Conservation (phyloP, 1,284 basidiomycete genomes). For the Crucibulum parvulum region DNA sequence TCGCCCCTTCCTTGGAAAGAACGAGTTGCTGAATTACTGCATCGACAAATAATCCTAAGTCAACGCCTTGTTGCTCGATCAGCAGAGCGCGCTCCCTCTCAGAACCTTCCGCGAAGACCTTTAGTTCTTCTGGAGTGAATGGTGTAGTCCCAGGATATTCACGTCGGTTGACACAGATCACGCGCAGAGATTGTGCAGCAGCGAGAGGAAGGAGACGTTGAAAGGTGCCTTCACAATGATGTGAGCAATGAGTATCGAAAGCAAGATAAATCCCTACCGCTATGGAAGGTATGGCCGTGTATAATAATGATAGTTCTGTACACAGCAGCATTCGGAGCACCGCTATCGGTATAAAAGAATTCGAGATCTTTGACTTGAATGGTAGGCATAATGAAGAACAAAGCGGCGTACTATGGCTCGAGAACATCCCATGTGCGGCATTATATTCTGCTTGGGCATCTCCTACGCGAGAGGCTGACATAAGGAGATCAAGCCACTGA, state of each 20-base stretch:
- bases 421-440: too few species aligned
- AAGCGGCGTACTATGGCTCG: too few species aligned
- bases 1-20: not conserved
- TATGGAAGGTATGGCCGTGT: slow-evolving; percentile 30
- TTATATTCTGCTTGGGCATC: too few species aligned
- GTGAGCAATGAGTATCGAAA: not conserved
- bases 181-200: slow-evolving; percentile 13
- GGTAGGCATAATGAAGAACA: too few species aligned
- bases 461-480: too few species aligned
- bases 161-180: slow-evolving; percentile 24
- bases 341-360: slow-evolving; percentile 28
- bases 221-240: slow-evolving; percentile 23
- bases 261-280: slow-evolving; percentile 12
- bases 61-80: slow-evolving; percentile 17
- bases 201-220: slow-evolving; percentile 17
- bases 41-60: slow-evolving; percentile 21
- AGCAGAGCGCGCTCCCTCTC: slow-evolving; percentile 11
- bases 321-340: slow-evolving; percentile 7
- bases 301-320: slow-evolving; percentile 26
- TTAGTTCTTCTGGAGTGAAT: slow-evolving; percentile 17
- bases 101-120: slow-evolving; percentile 9
- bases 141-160: slow-evolving; percentile 28
- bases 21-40: slow-evolving; percentile 15
- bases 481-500: too few species aligned
- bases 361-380: not conserved